Conservation (phyloP, 148 eudicot species). For the Salicornia ramosissima region DNA sequence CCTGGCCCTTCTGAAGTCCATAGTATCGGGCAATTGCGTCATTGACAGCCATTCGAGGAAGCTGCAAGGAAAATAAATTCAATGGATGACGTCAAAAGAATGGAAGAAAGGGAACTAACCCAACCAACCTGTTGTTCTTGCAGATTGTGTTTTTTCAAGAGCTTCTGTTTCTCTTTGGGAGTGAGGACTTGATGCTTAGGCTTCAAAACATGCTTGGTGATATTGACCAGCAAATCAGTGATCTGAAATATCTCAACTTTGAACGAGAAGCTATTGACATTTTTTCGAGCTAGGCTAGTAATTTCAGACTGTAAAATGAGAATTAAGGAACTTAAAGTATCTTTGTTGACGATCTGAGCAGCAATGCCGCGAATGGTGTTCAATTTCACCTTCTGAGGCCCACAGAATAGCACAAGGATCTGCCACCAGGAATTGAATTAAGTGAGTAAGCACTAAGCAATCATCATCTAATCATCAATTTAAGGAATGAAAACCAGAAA, state of each 20-base stretch:
- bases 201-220: conserved; percentile 78
- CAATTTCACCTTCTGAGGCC: conserved; percentile 55
- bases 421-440: conserved; percentile 28
- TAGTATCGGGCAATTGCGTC: conserved; percentile 75
- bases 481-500: too few relatives aligned
- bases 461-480: too few relatives aligned
- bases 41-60: conserved; percentile 62
- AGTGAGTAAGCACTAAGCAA: too few relatives aligned
- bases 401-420: conserved; percentile 67
- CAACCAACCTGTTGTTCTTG: conserved; percentile 96
- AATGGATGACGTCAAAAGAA: too few relatives aligned
- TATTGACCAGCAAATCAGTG: conserved; percentile 82
- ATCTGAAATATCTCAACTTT: conserved; percentile 91
- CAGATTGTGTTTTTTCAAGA: conserved; percentile 64
- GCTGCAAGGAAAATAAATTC: conserved; percentile 37
- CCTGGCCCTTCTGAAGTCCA: conserved; percentile 77
- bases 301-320: conserved; percentile 61
- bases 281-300: conserved; percentile 67
- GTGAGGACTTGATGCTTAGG: conserved; percentile 72
- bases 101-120: not conserved
- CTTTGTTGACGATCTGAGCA: conserved; percentile 54
- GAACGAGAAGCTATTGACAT: conserved; percentile 48
- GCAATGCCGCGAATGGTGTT: conserved; percentile 46
- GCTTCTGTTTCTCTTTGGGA: conserved; percentile 56
- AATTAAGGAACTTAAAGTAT: conserved; percentile 58